Conservation (phyloP, 768 basidiomycete genomes). For the Leucocoprinus leucothites region DNA sequence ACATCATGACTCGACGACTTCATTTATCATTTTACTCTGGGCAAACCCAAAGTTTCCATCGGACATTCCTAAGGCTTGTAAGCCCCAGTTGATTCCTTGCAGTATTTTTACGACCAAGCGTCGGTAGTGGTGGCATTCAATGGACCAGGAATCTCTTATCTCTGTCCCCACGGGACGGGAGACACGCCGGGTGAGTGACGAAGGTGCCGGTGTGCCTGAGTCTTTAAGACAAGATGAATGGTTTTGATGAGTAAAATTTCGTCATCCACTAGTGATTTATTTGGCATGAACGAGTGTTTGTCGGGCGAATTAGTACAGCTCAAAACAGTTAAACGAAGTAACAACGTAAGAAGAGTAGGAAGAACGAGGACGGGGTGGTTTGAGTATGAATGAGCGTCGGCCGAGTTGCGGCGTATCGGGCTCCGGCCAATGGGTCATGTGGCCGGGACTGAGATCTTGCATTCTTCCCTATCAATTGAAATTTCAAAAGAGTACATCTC, state of each 20-base stretch:
- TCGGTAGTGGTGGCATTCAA: neutral
- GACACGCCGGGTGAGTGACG: neutral
- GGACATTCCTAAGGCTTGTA: too few species aligned
- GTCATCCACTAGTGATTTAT: too few species aligned
- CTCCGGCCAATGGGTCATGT: constrained; percentile 2
- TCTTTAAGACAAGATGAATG: neutral
- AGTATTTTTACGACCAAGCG: too few species aligned
- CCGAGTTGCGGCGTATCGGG: constrained; percentile 5
- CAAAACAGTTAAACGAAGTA: neutral
- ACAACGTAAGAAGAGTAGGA: neutral
- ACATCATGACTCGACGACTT: neutral
- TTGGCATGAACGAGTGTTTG: neutral
- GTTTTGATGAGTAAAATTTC: too few species aligned
- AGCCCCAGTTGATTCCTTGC: too few species aligned
- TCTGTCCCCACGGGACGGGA: neutral
- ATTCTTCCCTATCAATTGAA: neutral
- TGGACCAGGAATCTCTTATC: constrained; percentile 1
- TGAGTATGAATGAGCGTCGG: neutral
- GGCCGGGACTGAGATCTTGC: neutral
- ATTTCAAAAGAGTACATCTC: constrained; percentile 9
- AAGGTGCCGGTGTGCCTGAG: constrained; percentile 2
- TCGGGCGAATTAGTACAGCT: neutral
- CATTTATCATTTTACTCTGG: neutral
- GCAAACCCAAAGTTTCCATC: neutral
- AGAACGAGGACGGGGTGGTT: neutral